Conservation (phyloP, 2,329 filamentous ascomycete species). For the Beauveria australis region DNA sequence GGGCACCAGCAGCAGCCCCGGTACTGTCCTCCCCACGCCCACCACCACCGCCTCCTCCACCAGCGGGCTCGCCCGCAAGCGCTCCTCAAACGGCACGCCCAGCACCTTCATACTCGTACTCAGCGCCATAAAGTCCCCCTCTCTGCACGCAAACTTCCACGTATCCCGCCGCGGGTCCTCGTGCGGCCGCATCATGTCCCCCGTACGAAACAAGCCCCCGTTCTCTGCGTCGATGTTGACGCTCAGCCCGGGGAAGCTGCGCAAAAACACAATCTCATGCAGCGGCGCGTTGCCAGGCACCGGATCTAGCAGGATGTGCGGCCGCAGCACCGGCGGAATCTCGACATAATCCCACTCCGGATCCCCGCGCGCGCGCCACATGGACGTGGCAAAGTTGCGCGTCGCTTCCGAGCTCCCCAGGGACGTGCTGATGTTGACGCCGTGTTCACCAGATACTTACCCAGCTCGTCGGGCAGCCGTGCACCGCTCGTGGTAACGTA, state of each 20-base stretch:
- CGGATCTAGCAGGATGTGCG: conserved; percentile 1
- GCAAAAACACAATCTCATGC: not conserved
- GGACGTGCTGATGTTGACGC: not conserved
- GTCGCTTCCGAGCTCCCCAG: conserved; percentile 4
- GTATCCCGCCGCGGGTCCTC: not conserved
- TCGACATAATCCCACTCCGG: not conserved
- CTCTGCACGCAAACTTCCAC: not conserved
- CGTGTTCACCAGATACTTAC: not conserved
- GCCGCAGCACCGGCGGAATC: not conserved
- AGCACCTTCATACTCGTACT: not conserved
- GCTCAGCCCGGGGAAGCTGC: not conserved
- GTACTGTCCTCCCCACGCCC: not conserved
- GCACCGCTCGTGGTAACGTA: not conserved
- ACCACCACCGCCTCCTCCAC: not conserved
- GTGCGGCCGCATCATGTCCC: conserved; percentile 3
- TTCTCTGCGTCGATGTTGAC: not conserved
- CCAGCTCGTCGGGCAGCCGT: not conserved
- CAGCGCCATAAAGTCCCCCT: not conserved
- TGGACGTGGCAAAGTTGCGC: conserved; percentile 1
- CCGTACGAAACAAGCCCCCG: not conserved
- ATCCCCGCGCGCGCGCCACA: not conserved
- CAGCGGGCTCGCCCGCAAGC: not conserved
- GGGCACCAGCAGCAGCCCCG: not conserved
- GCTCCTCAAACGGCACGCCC: not conserved
- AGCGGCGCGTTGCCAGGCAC: not conserved